Base-by-base conservation (phyloP, 129 eudicot species). In the Flaveria linearis region DNA sequence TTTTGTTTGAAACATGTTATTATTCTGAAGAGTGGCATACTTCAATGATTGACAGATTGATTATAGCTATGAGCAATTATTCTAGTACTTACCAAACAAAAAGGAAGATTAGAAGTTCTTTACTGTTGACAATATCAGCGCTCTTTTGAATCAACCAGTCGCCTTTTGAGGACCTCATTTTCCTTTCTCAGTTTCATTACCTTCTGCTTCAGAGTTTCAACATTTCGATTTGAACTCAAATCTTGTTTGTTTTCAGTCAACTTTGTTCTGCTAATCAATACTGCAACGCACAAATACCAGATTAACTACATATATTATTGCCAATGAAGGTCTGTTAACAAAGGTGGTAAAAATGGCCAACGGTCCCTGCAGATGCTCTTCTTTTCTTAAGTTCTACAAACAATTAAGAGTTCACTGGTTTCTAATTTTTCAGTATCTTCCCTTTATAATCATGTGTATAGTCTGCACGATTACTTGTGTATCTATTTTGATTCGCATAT, bases 171-270 rank as follows among this genome's bases (percentile, higher is more conserved):
- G 65, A 85, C 83, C 75, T 90, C 92, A 65, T 87, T 90, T 66
- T 90, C 96, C 76, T 84, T 90, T 72, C 96, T 81, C 47, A 90
- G 77, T 76, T 82, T 87, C 96, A 87, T 90, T 41, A 90, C 83
- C 84, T 87, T 90, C 85, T 90, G 92, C 82, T 87, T 90, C 75
- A 87, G 81, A 46, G 86, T 77, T 28, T 87, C 89, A 70, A 82
- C 82, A 49, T 84, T 81, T 69, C 80, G 78, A 74, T 67, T 78
- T 4, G 85, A 85, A 74, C 82, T 73, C 43, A 72, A 76, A 28
- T 79, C 88, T 55, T 76, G 81, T 58, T 80, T 81, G 71, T 80
- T 81, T 68, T 85, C 92, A 73, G 78, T 80, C 76, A 77, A 42
- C 62, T 73, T 90, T 67, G 96, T 42, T 71, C 76, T 84, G 84